phyloP scores from a whole-genome alignment of 345 rosid genomes.

The Mallotus nudiflorus region DNA sequence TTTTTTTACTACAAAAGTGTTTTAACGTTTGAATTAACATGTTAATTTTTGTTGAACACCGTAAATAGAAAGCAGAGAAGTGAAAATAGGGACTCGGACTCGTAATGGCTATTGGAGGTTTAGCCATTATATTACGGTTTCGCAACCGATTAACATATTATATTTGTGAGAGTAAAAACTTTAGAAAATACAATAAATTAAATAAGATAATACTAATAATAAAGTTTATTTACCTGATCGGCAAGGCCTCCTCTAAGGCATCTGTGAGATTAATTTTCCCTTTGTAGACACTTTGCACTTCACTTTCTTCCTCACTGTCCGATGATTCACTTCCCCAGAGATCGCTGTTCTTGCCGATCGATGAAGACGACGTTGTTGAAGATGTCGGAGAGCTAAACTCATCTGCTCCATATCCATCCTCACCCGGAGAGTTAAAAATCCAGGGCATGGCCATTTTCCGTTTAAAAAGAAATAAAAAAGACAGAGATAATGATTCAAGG shows the following conservation, averaged over 20 bases:
- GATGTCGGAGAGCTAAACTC: conserved; percentile 13
- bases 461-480: too few relatives aligned
- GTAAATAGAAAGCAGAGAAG: too few relatives aligned
- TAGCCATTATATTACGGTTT: too few relatives aligned
- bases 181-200: too few relatives aligned
- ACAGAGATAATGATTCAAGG: too few relatives aligned
- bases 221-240: conserved; percentile 22
- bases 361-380: conserved; percentile 10
- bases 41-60: too few relatives aligned
- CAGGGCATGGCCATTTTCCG: not conserved
- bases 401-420: conserved; percentile 11
- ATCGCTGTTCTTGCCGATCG: conserved; percentile 34
- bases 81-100: too few relatives aligned
- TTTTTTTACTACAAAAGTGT: not conserved
- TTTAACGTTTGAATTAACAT: not conserved
- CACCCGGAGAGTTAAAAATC: conserved; percentile 10
- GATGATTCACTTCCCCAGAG: not conserved
- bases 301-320: conserved; percentile 23
- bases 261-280: conserved; percentile 15
- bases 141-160: too few relatives aligned
- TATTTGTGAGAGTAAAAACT: too few relatives aligned
- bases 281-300: conserved; percentile 30
- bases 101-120: too few relatives aligned
- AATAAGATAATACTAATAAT: not conserved
- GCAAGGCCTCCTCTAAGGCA: conserved; percentile 24